Conservation (phyloP, 371 early-diverging fungal species). For the Sporodiniella umbellata region DNA sequence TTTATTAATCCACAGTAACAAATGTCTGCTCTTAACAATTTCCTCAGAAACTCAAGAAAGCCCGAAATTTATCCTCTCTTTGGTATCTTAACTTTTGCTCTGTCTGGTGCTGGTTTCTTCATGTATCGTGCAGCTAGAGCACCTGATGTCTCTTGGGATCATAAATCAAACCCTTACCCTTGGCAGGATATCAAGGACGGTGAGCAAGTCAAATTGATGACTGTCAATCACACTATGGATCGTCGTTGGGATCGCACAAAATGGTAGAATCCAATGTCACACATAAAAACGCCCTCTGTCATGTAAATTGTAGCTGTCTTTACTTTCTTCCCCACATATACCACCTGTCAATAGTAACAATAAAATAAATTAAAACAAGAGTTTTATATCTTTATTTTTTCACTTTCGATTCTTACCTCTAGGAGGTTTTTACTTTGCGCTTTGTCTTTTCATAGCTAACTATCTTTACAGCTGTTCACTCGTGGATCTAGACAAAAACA, state of each 20-base stretch:
- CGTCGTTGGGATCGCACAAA: slow-evolving; percentile 34
- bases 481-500: too few species aligned
- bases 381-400: too few species aligned
- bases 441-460: too few species aligned
- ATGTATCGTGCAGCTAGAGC: slow-evolving; percentile 25
- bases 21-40: slow-evolving; percentile 13
- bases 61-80: slow-evolving; percentile 41
- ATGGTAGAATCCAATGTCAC: slow-evolving; percentile 19
- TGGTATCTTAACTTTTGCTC: slow-evolving; percentile 32
- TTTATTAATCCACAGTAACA: not conserved
- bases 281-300: too few species aligned
- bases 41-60: slow-evolving; percentile 34
- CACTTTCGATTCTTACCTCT: too few species aligned
- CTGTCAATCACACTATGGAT: slow-evolving; percentile 35
- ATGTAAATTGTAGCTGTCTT: too few species aligned
- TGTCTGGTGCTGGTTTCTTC: slow-evolving; percentile 34
- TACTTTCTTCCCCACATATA: too few species aligned
- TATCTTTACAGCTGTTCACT: too few species aligned
- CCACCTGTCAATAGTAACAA: too few species aligned
- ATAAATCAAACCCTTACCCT: slow-evolving; percentile 18
- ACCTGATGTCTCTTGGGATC: slow-evolving; percentile 42
- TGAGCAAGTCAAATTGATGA: slow-evolving; percentile 38
- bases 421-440: too few species aligned
- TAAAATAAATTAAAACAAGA: too few species aligned
- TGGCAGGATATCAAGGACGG: slow-evolving; percentile 32